phyloP scores from a whole-genome alignment of 345 rosid species.

The Salix purpurea region DNA sequence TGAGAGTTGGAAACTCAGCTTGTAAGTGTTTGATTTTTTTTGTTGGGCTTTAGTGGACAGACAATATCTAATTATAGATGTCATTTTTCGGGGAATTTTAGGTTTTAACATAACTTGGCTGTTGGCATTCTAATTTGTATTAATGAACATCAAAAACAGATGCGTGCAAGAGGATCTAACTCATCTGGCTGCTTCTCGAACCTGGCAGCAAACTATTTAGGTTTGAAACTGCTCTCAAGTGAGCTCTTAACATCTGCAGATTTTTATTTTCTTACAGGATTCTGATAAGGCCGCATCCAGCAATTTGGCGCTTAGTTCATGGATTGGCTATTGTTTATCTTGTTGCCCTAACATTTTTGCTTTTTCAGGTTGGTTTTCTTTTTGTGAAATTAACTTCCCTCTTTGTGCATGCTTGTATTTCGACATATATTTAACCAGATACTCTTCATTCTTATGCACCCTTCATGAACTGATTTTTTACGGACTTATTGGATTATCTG shows the following conservation, averaged over 20 bases:
- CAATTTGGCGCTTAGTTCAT: constrained; percentile 96
- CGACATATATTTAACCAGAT: background rate
- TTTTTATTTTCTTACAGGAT: constrained; percentile 46
- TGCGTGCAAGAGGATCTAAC: background rate
- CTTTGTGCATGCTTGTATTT: background rate
- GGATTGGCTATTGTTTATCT: constrained; percentile 96
- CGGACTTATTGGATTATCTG: background rate
- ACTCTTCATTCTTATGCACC: background rate
- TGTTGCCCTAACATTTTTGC: constrained; percentile 87
- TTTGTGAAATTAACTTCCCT: background rate
- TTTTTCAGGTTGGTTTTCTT: constrained; percentile 75
- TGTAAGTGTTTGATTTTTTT: too few species aligned
- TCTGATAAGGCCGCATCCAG: constrained; percentile 96
- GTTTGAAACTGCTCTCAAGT: background rate
- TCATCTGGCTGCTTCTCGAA: background rate
- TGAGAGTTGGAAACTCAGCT: background rate
- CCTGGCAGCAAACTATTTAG: background rate
- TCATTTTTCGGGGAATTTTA: background rate
- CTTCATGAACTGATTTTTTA: background rate
- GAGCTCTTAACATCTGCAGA: background rate
- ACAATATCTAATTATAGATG: background rate
- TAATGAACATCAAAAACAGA: background rate
- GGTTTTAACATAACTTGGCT: background rate
- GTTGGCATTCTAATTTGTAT: background rate
- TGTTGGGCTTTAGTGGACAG: background rate